A percentile compares a stretch with the other conserved stretches of the same genome.
These are phyloP conservation scores for Pisolithus marmoratus DNA, from an alignment of 768 basidiomycete genomes.

Conservation along the genomic window DNA sequence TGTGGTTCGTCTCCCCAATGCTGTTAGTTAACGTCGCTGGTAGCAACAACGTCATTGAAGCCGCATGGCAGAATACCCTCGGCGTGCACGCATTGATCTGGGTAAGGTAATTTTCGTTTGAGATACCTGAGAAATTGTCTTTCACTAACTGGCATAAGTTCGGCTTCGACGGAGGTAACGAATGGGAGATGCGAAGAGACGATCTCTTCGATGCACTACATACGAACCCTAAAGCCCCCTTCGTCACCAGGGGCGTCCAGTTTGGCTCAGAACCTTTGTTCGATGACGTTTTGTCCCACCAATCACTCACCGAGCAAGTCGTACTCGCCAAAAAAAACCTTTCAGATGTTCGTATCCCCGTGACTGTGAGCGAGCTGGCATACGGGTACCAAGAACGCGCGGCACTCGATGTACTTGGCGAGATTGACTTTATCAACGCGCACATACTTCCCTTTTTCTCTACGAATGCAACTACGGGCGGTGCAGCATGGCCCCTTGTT, in stretches of 20 bases:
- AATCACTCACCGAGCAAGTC: conserved; percentile 49
- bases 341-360: conserved; percentile 49
- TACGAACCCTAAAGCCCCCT: conserved; percentile 57
- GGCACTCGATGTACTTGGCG: conserved; percentile 48
- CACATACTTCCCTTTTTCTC: conserved; percentile 70
- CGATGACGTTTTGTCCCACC: conserved; percentile 48
- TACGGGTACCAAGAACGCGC: conserved; percentile 51
- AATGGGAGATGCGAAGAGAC: conserved; percentile 53
- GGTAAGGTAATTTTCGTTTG: conserved; percentile 34
- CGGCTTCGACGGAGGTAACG: conserved; percentile 32
- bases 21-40: conserved; percentile 14
- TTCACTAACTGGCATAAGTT: conserved; percentile 20
- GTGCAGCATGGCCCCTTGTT: conserved; percentile 59
- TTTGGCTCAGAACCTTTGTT: conserved; percentile 70
- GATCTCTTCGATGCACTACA: conserved; percentile 46
- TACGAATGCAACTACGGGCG: conserved; percentile 33
- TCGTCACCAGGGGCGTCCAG: conserved; percentile 59
- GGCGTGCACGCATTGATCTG: conserved; percentile 73
- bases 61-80: conserved; percentile 62
- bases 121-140: neutral
- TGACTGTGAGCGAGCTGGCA: conserved; percentile 65
- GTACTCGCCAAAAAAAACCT: conserved; percentile 42
- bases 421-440: conserved; percentile 57
- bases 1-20: neutral
- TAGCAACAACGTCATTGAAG: conserved; percentile 57